These are phyloP conservation scores for Odonthalia washingtoniensis DNA, from an alignment of 31 red algal genomes.

Conservation along the genomic window DNA sequence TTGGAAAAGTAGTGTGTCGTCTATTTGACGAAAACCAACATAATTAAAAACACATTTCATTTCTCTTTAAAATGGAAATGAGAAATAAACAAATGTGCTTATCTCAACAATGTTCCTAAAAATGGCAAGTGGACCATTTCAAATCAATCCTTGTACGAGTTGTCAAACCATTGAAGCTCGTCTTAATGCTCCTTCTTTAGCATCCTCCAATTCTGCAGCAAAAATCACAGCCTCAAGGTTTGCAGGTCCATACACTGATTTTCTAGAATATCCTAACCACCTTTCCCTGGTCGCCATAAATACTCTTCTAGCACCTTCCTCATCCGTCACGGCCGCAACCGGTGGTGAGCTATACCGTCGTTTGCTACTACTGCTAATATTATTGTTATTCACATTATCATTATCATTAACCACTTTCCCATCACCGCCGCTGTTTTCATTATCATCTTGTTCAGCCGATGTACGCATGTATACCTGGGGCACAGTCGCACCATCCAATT, in stretches of 20 bases:
- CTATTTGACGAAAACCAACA: constrained; percentile 23
- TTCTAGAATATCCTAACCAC: constrained; percentile 61
- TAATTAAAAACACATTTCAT: neutral
- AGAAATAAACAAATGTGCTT: too few relatives aligned
- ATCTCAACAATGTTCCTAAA: too few relatives aligned
- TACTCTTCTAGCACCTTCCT: constrained; percentile 33
- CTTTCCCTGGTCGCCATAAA: constrained; percentile 56
- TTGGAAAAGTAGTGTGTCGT: constrained; percentile 59
- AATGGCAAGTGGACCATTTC: too few relatives aligned
- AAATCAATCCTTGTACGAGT: too few relatives aligned
- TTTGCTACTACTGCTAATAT: neutral
- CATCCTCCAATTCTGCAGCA: constrained; percentile 64
- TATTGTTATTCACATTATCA: too few relatives aligned
- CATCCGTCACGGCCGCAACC: constrained; percentile 31
- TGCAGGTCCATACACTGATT: constrained; percentile 60
- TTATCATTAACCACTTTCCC: neutral
- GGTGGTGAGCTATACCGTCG: constrained; percentile 52
- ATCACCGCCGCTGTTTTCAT: too few relatives aligned
- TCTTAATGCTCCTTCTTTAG: constrained; percentile 27
- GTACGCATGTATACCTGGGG: too few relatives aligned
- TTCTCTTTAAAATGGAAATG: too few relatives aligned
- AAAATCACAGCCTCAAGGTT: constrained; percentile 70
- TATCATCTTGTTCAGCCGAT: too few relatives aligned
- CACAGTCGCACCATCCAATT: too few relatives aligned
- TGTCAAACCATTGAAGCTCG: constrained; percentile 45